phyloP scores from a whole-genome alignment of 371 early-diverging fungal species.

The Mucor saturninus region DNA sequence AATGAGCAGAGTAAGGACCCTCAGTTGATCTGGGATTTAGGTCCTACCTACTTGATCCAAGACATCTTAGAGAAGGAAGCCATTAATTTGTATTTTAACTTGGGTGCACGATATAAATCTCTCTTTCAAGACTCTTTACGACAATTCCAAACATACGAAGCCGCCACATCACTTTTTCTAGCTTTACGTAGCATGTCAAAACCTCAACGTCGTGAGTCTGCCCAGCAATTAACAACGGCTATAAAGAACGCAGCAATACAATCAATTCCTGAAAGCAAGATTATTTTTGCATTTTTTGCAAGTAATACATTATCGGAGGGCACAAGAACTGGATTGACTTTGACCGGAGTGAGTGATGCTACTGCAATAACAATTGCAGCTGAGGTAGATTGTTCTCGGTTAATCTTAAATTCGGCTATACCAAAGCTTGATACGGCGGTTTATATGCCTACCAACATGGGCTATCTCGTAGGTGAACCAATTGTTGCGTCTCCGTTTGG shows the following conservation, averaged over 20 bases:
- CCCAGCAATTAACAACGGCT: conserved; percentile 52
- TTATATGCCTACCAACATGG: conserved; percentile 46
- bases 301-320: conserved; percentile 58
- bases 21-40: conserved; percentile 67
- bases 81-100: conserved; percentile 63
- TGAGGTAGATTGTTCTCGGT: conserved; percentile 30
- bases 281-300: conserved; percentile 69
- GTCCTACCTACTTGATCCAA: conserved; percentile 69
- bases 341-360: conserved; percentile 44
- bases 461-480: conserved; percentile 59
- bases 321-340: conserved; percentile 42
- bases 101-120: conserved; percentile 68
- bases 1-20: conserved; percentile 20
- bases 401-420: conserved; percentile 64
- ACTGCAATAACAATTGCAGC: conserved; percentile 28
- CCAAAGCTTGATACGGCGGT: conserved; percentile 64
- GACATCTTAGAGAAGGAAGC: conserved; percentile 64
- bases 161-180: conserved; percentile 62
- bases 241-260: conserved; percentile 58
- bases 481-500: conserved; percentile 63
- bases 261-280: conserved; percentile 62
- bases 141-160: conserved; percentile 74
- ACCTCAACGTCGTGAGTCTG: conserved; percentile 20
- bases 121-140: conserved; percentile 71
- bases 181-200: conserved; percentile 53